Base-by-base conservation (phyloP, 495 filamentous ascomycete species). In the Staphylotrichum longicolle region DNA sequence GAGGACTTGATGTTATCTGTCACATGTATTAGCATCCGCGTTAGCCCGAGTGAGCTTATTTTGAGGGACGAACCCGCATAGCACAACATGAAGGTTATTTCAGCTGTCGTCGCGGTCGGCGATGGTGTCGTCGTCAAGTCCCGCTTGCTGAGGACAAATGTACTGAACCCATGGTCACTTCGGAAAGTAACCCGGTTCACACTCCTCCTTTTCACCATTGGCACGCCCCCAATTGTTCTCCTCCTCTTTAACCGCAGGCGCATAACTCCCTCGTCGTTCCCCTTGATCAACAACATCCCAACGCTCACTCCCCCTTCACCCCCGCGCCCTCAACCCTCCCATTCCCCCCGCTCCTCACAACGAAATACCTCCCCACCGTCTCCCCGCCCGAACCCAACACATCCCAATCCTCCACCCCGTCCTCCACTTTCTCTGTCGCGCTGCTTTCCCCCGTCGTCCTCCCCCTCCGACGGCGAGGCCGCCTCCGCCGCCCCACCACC, bases 341-440 rank as follows among this genome's bases (percentile, higher is more conserved):
- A 15, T 44, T 7, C 34, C 56, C 51, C 40, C 76, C 81, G 57
- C 84, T 90, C 61, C 91, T 84, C 20, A 96, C 91, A 42, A 93
- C 85, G 60, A 96, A 93, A 70, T 86, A 96, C 63, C 78, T 81
- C 32, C 88, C 90, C 9, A 82, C 82, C 44, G 77, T 91, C 72
- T 85, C 82, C 35, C 81, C 76, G 2, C 91, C 88, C 27, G 80
- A 79, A 0, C 77, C 82, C 41, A 96, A 70, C 3, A 86, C 85
- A 76, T 93, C 83, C 80, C 89, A 91, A 69, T 83, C 75, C 74
- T 85, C 82, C 12, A 61, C 74, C 12, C 69, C 74, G 20, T 65
- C 68, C 30, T 61, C 61, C 40, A 70, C 69, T 3, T 53, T 52
- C 3, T 41, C 50, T 48, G 63, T 33, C 20, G 4, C 3, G 12